A percentile compares a stretch with the other conserved stretches of the same genome.
Evolutionary conservation across 306 rosid genomes (phyloP).

Genomic region (Betula pendula): DNA sequence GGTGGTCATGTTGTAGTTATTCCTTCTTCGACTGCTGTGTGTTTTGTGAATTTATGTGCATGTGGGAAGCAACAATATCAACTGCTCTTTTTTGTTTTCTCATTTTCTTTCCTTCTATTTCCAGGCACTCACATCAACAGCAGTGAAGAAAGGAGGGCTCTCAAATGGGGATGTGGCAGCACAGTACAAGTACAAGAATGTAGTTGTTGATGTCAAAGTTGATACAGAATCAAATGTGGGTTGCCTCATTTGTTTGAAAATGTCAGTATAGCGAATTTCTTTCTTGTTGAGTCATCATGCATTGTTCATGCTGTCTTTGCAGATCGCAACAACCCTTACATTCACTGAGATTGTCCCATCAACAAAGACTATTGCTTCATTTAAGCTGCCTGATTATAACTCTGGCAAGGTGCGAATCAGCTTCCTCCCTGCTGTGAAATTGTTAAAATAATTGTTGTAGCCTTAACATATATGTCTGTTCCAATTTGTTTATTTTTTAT

Average conservation of each 20-base stretch:
- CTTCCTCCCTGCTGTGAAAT: slow-evolving; percentile 8
- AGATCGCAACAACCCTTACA: slow-evolving; percentile 73
- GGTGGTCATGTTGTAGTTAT: not conserved
- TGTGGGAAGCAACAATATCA: not conserved
- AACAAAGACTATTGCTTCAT: slow-evolving; percentile 83
- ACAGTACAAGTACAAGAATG: slow-evolving; percentile 77
- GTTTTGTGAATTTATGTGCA: not conserved
- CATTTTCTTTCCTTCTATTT: slow-evolving; percentile 6
- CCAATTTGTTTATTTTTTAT: slow-evolving; percentile 19
- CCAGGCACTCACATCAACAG: slow-evolving; percentile 89
- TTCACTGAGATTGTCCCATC: slow-evolving; percentile 74
- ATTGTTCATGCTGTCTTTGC: slow-evolving; percentile 20
- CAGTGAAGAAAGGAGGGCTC: slow-evolving; percentile 86
- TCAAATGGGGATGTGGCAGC: slow-evolving; percentile 83
- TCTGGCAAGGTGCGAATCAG: slow-evolving; percentile 79
- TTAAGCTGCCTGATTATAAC: slow-evolving; percentile 73
- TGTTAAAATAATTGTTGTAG: not conserved
- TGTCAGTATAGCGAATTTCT: not conserved
- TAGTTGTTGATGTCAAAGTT: slow-evolving; percentile 70
- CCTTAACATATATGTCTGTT: not conserved
- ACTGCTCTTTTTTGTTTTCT: not conserved
- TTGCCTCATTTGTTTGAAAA: slow-evolving; percentile 29
- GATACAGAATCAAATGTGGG: slow-evolving; percentile 87
- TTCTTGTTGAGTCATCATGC: slow-evolving; percentile 23
- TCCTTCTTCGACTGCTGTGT: not conserved